Conservation (phyloP, 208 protist genomes). For the Trypanosoma mega region DNA sequence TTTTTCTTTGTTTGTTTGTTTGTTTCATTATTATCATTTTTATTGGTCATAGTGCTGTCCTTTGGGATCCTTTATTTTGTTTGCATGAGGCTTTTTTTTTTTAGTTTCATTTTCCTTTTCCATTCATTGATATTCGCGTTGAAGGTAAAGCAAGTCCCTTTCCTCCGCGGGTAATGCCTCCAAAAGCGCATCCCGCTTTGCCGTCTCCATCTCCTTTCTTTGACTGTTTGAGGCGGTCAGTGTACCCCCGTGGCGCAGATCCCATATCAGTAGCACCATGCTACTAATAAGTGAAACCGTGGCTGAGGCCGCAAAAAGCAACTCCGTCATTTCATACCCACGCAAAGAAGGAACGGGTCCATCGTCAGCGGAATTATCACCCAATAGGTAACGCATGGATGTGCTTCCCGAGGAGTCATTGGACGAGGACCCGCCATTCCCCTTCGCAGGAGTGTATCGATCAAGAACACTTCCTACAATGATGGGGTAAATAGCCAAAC, state of each 20-base stretch:
- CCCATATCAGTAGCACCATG: slow-evolving; percentile 49
- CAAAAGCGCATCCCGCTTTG: slow-evolving; percentile 14
- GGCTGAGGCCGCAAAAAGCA: slow-evolving; percentile 52
- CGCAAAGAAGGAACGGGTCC: slow-evolving; percentile 40
- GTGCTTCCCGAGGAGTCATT: slow-evolving; percentile 4
- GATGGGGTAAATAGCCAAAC: slow-evolving; percentile 71
- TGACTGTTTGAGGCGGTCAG: slow-evolving; percentile 41
- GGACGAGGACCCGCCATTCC: not conserved
- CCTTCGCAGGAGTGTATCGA: slow-evolving; percentile 27
- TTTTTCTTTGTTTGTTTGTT: not conserved
- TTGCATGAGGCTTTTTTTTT: too few species aligned
- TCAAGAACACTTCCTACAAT: slow-evolving; percentile 70
- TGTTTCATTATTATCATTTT: not conserved
- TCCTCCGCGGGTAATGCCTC: slow-evolving; percentile 15
- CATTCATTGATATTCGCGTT: too few species aligned
- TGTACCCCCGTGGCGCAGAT: slow-evolving; percentile 44
- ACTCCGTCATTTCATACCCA: slow-evolving; percentile 61
- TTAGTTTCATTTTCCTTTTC: too few species aligned
- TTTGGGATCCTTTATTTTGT: not conserved
- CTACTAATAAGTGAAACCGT: slow-evolving; percentile 40
- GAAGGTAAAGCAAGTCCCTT: not conserved
- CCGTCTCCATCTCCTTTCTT: slow-evolving; percentile 33
- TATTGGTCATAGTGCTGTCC: not conserved
- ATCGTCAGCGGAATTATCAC: not conserved
- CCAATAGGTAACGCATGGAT: not conserved